Evolutionary conservation across 768 basidiomycete genomes (phyloP).

Genomic region (Leccinum broughii): DNA sequence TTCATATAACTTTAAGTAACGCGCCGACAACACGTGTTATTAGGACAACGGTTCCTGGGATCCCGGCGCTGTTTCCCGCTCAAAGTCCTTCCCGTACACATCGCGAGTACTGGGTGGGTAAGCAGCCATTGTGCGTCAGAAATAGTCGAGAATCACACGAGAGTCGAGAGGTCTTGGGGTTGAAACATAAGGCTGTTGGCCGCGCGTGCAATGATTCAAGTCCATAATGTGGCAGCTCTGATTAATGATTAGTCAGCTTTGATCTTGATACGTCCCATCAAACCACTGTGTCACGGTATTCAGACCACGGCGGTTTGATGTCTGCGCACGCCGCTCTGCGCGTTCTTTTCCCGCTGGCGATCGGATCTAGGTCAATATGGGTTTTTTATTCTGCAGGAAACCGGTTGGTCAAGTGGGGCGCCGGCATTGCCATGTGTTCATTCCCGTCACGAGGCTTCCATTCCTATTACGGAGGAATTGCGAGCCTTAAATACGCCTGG

Average conservation of each 20-base stretch:
- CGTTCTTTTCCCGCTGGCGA: conserved; percentile 2
- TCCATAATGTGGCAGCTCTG: no score
- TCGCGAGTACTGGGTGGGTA: neutral
- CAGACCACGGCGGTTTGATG: neutral
- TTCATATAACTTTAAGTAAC: neutral
- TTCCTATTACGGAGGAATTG: neutral
- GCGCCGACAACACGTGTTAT: neutral
- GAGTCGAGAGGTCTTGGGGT: no score
- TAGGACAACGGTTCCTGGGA: neutral
- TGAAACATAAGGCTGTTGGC: no score
- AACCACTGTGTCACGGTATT: no score
- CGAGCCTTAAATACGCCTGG: conserved; percentile 6
- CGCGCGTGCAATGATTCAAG: no score
- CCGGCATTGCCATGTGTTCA: neutral
- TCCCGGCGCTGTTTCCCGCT: neutral
- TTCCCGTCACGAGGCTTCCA: neutral
- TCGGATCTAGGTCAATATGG: neutral
- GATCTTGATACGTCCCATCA: no score
- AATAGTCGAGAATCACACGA: neutral
- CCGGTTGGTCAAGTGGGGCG: neutral
- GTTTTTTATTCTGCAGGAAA: neutral
- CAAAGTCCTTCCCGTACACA: neutral
- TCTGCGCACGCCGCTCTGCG: neutral
- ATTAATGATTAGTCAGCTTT: neutral
- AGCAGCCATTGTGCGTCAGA: neutral